phyloP scores from a whole-genome alignment of 306 rosid genomes.

The Dryas octopetala region DNA sequence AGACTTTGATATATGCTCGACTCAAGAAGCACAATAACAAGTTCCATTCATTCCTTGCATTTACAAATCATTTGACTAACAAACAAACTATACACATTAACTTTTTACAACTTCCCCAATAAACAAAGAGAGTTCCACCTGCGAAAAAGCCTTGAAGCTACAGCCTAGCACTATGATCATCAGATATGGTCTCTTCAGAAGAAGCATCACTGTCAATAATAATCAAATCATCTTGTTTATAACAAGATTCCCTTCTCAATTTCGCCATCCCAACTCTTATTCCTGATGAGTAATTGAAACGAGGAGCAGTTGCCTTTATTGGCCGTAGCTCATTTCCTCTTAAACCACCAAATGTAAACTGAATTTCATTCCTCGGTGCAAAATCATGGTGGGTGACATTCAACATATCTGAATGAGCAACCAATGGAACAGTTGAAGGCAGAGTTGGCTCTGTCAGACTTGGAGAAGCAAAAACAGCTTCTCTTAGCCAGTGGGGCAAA shows the following conservation, averaged over 20 bases:
- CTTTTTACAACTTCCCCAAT: slow-evolving; percentile 18
- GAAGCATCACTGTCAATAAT: slow-evolving; percentile 57
- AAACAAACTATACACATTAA: slow-evolving; percentile 30
- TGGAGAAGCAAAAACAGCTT: slow-evolving; percentile 43
- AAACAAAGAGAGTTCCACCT: slow-evolving; percentile 15
- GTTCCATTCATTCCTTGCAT: slow-evolving; percentile 1
- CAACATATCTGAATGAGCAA: slow-evolving; percentile 29
- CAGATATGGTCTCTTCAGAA: slow-evolving; percentile 75
- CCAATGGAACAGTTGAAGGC: slow-evolving; percentile 23
- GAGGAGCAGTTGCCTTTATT: slow-evolving; percentile 28
- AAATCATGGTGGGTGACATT: slow-evolving; percentile 24
- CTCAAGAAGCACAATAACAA: slow-evolving; percentile 3
- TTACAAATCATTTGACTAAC: slow-evolving; percentile 25
- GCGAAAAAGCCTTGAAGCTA: slow-evolving; percentile 28
- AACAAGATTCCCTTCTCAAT: slow-evolving; percentile 28
- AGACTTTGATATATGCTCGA: background rate
- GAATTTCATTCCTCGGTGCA: slow-evolving; percentile 24
- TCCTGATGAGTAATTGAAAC: slow-evolving; percentile 33
- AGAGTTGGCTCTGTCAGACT: slow-evolving; percentile 20
- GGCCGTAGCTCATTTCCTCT: slow-evolving; percentile 23
- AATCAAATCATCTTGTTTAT: slow-evolving; percentile 38
- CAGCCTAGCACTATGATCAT: slow-evolving; percentile 41
- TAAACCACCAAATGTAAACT: slow-evolving; percentile 32
- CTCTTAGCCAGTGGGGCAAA: slow-evolving; percentile 69
- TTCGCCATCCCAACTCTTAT: slow-evolving; percentile 35